Evolutionary conservation across 148 eudicot species (phyloP), one percentile per base, ranked within the genome.

Genomic region (Fagopyrum homotropicum): DNA sequence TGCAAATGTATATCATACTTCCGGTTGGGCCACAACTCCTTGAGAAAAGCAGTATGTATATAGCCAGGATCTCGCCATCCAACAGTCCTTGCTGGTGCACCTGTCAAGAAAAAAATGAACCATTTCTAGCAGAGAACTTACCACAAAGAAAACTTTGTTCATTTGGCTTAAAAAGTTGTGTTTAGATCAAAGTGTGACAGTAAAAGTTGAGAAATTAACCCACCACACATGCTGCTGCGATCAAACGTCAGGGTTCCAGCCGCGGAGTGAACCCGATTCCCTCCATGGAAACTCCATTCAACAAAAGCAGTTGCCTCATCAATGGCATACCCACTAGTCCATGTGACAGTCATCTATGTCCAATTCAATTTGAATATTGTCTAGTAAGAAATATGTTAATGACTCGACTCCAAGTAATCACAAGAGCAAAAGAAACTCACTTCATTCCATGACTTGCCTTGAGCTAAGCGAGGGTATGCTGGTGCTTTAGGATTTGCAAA

Each of bases 401-500:
- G 0, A 45, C 7, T 9, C 55, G 0, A 45, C 7, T 9, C 55
- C 17, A 15, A 19, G n/a, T 59, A 8, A 15, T 56, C 19, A 51
- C 40, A 30, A 72, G 55, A n/a, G 49, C 54, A 49, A 56, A 1
- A 9, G n/a, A 74, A 57, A 80, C 91, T 86, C 80, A 89, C 98
- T 81, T 93, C 96, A 83, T 93, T 83, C 98, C 96, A 93, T 48
- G 76, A 72, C 80, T 89, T 90, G 76, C 98, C 98, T 78, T 90
- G 98, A 43, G 98, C 98, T 75, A 93, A 77, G 4, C 98, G 84
- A 16, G 98, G 98, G 76, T 93, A 93, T 45, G 88, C 84, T 60
- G 98, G 98, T 73, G 92, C 93, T 72, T 93, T 90, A 73, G 93
- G 98, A 84, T 91, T 90, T 6, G 88, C 84, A 84, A 91, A 94